Evolutionary conservation across 2,329 filamentous ascomycete species (phyloP), one percentile per base, ranked within the genome.

Genomic region (Pseudopithomyces maydicus): DNA sequence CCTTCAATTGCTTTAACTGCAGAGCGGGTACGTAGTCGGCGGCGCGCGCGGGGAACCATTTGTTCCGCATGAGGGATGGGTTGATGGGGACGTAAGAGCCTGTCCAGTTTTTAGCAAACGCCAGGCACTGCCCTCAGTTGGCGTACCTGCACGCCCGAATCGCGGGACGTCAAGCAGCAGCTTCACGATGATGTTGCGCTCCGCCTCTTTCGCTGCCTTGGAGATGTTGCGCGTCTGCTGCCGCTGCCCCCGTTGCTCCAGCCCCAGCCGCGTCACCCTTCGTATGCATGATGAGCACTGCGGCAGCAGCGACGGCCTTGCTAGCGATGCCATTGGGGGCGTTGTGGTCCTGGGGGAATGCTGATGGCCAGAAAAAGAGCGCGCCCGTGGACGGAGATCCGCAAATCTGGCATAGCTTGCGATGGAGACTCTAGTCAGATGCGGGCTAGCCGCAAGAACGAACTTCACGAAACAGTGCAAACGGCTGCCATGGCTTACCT

Each of bases 1-100:
- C 62, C 56, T 77, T 78, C 39, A 84, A 67, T 54, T 79, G 71
- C 66, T 79, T 78, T 44, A 81, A 57, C 58, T 82, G 79, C 38
- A 70, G 67, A 35, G 68, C 62, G 44, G 81, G 79, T 20, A 84
- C 74, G 70, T 86, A 86, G 67, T 82, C 78, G 59, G 84, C 84
- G 59, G 80, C 74, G 56, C 77, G 74, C 42, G 69, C 70, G 3
- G 82, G 83, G 62, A 81, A 85, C 80, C 80, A 84, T 52, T 73
- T 70, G 66, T 84, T 85, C 61, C 84, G 78, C 83, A 87, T 85
- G 36, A 77, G 74, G 20, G 83, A 81, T 15, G 75, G 71, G n/a
- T 80, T 71, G 41, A 85, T 75, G 32, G 82, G 80, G 19, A 86
- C 74, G 57, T 85, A 79, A 17, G 80, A 71, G 58, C 83, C 84